Evolutionary conservation across 2,329 filamentous ascomycete genomes (phyloP), one percentile per base, ranked within the genome.

Genomic region (Trichoderma harzianum): DNA sequence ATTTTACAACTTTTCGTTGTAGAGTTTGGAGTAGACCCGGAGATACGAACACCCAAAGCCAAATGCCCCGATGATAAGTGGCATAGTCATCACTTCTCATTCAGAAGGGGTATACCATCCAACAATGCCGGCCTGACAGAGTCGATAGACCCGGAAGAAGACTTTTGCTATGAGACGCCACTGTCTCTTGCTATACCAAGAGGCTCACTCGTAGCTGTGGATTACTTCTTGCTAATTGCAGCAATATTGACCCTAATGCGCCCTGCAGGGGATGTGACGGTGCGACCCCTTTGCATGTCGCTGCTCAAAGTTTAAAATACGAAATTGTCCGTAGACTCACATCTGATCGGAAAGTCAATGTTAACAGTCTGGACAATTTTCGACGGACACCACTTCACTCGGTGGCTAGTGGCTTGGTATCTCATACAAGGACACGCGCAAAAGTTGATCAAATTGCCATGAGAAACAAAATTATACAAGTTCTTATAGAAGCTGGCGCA

Each of bases 401-500:
- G 1, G 47, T 51, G 18, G 34, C 12, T 7, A n/a, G 21, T 14
- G 21, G 0, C 0, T 3, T 18, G 0, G 0, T 12, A 36, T 11
- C 14, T 1, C 5, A 0, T 14, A 36, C 2, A 16, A 14, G 0
- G 3, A 1, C 1, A 6, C 32, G 32, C 32, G 0, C 10, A 12
- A 34, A 34, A 14, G 1, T 0, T 5, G 0, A 16, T 3, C 34
- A 14, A 21, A 1, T 51, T 24, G 2, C 5, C 1, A 0, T 1
- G 8, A 30, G 11, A 2, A 4, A 3, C 7, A 5, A 3, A 21
- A 53, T 55, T 18, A 8, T 55, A 3, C 7, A 26, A 7, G 0
- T 1, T 34, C 47, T 66, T 12, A 11, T 66, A 3, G 1, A 1
- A 14, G 30, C 43, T 28, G 30, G 47, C 1, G 63, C 47, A 7